phyloP scores from a whole-genome alignment of 345 rosid genomes.

The Heritiera littoralis region DNA sequence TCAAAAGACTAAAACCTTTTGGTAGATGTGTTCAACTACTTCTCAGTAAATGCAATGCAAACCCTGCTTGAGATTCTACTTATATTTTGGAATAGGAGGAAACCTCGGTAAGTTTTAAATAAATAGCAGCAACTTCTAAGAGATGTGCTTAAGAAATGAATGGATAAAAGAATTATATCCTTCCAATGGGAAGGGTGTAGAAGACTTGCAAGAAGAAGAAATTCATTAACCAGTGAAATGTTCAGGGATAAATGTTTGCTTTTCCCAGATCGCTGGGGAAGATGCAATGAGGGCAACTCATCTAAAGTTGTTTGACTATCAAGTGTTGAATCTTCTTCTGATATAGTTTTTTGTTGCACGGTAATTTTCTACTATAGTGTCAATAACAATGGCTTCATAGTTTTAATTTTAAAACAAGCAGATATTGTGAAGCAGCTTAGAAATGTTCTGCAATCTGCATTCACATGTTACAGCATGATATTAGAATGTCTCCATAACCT shows the following conservation, averaged over 20 bases:
- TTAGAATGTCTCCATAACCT: neutral
- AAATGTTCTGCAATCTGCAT: neutral
- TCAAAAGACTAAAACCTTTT: neutral
- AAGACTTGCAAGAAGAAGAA: neutral
- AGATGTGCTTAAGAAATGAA: slow-evolving; percentile 7
- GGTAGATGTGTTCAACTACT: neutral
- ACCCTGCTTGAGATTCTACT: neutral
- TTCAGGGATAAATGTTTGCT: neutral
- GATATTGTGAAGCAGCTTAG: neutral
- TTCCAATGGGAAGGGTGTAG: neutral
- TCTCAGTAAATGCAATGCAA: neutral
- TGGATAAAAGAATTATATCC: neutral
- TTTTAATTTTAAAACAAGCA: neutral
- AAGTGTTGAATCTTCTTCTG: slow-evolving; percentile 70
- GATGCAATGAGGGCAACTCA: slow-evolving; percentile 69
- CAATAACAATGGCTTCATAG: neutral
- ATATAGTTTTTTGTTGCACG: neutral
- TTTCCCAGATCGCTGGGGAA: slow-evolving; percentile 53
- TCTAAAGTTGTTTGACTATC: slow-evolving; percentile 87
- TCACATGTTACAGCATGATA: neutral
- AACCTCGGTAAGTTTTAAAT: neutral
- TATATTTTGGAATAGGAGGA: neutral
- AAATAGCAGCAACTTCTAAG: neutral
- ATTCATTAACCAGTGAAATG: neutral
- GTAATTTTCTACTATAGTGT: neutral